These are phyloP conservation scores for Gaeumannomyces tritici DNA, from an alignment of 2,329 filamentous ascomycete genomes.

Conservation along the genomic window DNA sequence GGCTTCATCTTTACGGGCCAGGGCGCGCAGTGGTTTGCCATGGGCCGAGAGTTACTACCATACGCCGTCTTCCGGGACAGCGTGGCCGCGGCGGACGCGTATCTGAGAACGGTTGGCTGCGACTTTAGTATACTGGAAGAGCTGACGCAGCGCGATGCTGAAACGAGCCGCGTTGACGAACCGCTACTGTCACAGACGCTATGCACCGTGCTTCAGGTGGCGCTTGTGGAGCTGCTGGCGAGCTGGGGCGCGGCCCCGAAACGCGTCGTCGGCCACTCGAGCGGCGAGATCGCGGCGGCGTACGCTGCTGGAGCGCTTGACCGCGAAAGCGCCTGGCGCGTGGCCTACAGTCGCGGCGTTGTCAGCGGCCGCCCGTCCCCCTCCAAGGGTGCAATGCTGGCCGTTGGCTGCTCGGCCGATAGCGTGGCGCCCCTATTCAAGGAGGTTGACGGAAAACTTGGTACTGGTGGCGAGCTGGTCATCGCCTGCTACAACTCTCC, in stretches of 20 bases:
- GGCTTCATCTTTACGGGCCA: conserved; percentile 29
- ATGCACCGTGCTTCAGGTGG: conserved; percentile 20
- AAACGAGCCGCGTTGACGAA: conserved; percentile 22
- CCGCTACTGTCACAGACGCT: conserved; percentile 23
- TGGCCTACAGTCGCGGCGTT: conserved; percentile 13
- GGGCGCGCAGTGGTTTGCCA: conserved; percentile 25
- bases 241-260: conserved; percentile 12
- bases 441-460: not conserved
- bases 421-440: not conserved
- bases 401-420: conserved; percentile 21
- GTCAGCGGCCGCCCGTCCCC: conserved; percentile 10
- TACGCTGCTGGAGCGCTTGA: conserved; percentile 16
- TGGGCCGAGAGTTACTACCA: conserved; percentile 23
- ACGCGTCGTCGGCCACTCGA: conserved; percentile 22
- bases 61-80: conserved; percentile 11
- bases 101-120: not conserved
- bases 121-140: not conserved
- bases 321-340: conserved; percentile 8
- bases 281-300: conserved; percentile 23
- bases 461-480: not conserved
- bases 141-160: conserved; percentile 15
- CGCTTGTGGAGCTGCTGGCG: conserved; percentile 19
- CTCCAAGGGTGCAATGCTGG: conserved; percentile 25
- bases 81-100: not conserved
- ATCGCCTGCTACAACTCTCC: conserved; percentile 2